Percentiles rank a stretch among this genome's conserved stretches.
Evolutionary conservation across 2,329 filamentous ascomycete species (phyloP).

Genomic region (Furcasterigmium sp.): DNA sequence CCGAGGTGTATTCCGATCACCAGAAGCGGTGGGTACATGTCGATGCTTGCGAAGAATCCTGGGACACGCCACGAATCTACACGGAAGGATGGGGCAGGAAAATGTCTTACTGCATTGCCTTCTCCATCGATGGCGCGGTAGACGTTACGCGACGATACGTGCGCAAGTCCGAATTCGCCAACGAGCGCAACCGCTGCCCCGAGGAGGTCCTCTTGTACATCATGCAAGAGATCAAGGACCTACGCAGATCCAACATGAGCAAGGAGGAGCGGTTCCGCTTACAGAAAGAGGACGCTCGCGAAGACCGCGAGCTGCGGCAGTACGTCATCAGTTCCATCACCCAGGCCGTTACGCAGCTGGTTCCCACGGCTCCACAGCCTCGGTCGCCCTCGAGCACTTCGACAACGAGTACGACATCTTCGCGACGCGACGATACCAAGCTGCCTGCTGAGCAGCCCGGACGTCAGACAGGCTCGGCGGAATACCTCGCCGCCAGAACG

Average conservation of each 20-base stretch:
- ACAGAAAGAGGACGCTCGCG: conserved; percentile 72
- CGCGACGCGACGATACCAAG: conserved; percentile 50
- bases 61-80: conserved; percentile 91
- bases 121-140: conserved; percentile 79
- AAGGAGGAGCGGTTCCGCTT: conserved; percentile 81
- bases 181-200: conserved; percentile 72
- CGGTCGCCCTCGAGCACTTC: conserved; percentile 20
- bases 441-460: conserved; percentile 55
- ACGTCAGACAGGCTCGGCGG: conserved; percentile 43
- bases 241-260: conserved; percentile 76
- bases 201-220: conserved; percentile 91
- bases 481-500: conserved; percentile 43
- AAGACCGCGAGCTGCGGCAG: conserved; percentile 69
- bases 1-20: conserved; percentile 92
- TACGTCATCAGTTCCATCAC: conserved; percentile 72
- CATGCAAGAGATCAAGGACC: conserved; percentile 81
- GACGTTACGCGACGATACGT: conserved; percentile 64
- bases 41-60: conserved; percentile 88
- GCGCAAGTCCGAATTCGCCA: conserved; percentile 65
- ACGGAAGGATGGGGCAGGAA: conserved; percentile 94
- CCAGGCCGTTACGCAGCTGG: conserved; percentile 64
- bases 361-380: conserved; percentile 35
- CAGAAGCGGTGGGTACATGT: conserved; percentile 95
- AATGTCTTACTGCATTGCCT: conserved; percentile 95
- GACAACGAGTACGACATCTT: conserved; percentile 12